These are phyloP conservation scores for Fusarium mexicanum DNA, from an alignment of 2,329 filamentous ascomycete species.

Conservation along the genomic window DNA sequence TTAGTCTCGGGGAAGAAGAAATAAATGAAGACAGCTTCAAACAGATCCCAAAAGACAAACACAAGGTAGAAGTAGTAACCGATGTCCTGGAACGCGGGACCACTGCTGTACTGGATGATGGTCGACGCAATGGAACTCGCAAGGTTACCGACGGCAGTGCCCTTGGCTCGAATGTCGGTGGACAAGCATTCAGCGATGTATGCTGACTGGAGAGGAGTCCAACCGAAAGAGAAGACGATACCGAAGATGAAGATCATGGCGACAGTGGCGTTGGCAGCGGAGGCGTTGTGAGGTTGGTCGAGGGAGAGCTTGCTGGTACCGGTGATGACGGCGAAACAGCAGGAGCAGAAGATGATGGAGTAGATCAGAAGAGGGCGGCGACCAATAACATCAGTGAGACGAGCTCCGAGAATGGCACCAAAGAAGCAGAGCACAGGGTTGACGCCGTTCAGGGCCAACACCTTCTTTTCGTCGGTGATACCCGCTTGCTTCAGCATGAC, in stretches of 20 bases:
- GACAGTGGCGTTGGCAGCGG: conserved; percentile 56
- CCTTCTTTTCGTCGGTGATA: conserved; percentile 57
- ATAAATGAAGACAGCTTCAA: conserved; percentile 56
- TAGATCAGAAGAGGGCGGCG: conserved; percentile 64
- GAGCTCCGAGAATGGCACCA: conserved; percentile 62
- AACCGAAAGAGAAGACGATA: conserved; percentile 60
- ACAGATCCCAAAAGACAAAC: conserved; percentile 57
- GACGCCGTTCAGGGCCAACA: conserved; percentile 61
- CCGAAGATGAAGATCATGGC: conserved; percentile 63
- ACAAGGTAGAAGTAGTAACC: conserved; percentile 57
- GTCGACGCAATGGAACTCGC: conserved; percentile 51
- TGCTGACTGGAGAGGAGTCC: conserved; percentile 59
- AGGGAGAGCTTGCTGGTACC: conserved; percentile 57
- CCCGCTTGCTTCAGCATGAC: conserved; percentile 61
- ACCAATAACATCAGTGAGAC: conserved; percentile 65
- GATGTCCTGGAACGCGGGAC: conserved; percentile 55
- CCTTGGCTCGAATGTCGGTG: conserved; percentile 57
- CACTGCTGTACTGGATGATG: conserved; percentile 56
- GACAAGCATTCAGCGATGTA: conserved; percentile 60
- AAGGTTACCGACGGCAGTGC: conserved; percentile 55
- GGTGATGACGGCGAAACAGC: conserved; percentile 60
- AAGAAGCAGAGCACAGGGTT: conserved; percentile 64
- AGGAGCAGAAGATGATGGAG: conserved; percentile 56
- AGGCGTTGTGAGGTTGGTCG: conserved; percentile 47
- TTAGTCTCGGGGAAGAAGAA: conserved; percentile 62